Base-by-base conservation (phyloP, 805 yeast species). In the Suhomyces vadensis region DNA sequence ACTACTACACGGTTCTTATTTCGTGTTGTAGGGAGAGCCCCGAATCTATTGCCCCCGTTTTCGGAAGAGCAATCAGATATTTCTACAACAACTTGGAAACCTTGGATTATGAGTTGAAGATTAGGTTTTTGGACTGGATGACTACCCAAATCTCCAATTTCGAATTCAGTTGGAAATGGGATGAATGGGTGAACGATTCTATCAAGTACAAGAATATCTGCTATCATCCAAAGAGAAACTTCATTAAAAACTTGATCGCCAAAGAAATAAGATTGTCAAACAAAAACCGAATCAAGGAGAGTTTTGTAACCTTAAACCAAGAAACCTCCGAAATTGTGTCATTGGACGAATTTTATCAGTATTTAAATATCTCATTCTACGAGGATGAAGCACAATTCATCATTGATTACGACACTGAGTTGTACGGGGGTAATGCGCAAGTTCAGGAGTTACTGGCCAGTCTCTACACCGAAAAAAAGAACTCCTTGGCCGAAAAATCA, bases 111-210 rank as follows among this genome's bases (percentile, higher is more conserved):
- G 97, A 90, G 63, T 69, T 87, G 42, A 77, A 82, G 51, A 74
- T 80, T 47, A 73, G 91, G 47, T 86, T 80, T 52, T 71, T 88
- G 55, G 92, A 87, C 64, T 94, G 98, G 98, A 83, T 95, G 72
- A 77, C 95, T 1, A 83, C 87, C 44, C 99, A 94, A 65, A 79
- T 94, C 62, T 86, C 95, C 56, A 94, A 92, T 61, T 94, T 92
- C 64, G 90, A 86, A 45, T 94, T 88, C 67, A 87, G 91, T 27
- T 94, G 99, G 99, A 89, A 90, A 60, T 94, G 99, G 99, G 81
- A 79, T 50, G 98, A 91, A 63, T 94, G 99, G 99, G 79, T 76
- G 21, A 67, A 64, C 2, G 87, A 83, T 55, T 74, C 83, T 0
- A 55, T 60, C n/a, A 63, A 61, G 37, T 74, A 71, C 37, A 64